These are phyloP conservation scores for Annulohypoxylon bovei DNA, from an alignment of 495 filamentous ascomycete genomes.

Conservation along the genomic window DNA sequence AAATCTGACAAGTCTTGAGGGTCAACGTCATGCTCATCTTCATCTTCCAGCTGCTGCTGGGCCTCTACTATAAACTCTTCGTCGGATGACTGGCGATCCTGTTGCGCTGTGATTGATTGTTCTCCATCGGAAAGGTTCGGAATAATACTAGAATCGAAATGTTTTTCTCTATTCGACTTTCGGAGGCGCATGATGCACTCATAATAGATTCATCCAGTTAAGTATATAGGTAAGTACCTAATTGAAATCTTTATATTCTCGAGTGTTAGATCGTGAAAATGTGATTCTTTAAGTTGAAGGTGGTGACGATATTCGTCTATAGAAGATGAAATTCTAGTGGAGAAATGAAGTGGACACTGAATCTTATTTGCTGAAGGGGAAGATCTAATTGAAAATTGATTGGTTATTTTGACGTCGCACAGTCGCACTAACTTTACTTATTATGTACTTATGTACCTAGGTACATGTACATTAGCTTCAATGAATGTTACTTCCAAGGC, in stretches of 20 bases:
- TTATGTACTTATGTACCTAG: not conserved
- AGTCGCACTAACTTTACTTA: not conserved
- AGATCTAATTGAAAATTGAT: not conserved
- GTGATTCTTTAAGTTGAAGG: too few relatives aligned
- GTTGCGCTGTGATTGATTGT: not conserved
- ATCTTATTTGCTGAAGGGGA: conserved; percentile 12
- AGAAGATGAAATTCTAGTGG: conserved; percentile 9
- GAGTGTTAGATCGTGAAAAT: not conserved
- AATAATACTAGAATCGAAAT: conserved; percentile 2
- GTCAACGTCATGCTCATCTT: conserved; percentile 33
- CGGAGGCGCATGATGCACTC: conserved; percentile 40
- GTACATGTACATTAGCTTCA: not conserved
- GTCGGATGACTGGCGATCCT: conserved; percentile 27
- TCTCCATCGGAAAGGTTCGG: conserved; percentile 34
- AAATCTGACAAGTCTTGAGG: conserved; percentile 21
- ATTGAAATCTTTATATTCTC: not conserved
- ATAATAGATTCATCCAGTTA: not conserved
- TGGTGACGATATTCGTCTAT: not conserved
- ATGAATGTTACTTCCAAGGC: not conserved
- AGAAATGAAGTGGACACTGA: too few relatives aligned
- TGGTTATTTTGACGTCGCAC: not conserved
- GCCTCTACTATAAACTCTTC: conserved; percentile 39
- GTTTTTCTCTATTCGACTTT: conserved; percentile 40
- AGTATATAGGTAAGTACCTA: not conserved
- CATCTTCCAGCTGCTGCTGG: conserved; percentile 19